phyloP scores from a whole-genome alignment of 257 asterid genomes.

The Nicotiana otophora region DNA sequence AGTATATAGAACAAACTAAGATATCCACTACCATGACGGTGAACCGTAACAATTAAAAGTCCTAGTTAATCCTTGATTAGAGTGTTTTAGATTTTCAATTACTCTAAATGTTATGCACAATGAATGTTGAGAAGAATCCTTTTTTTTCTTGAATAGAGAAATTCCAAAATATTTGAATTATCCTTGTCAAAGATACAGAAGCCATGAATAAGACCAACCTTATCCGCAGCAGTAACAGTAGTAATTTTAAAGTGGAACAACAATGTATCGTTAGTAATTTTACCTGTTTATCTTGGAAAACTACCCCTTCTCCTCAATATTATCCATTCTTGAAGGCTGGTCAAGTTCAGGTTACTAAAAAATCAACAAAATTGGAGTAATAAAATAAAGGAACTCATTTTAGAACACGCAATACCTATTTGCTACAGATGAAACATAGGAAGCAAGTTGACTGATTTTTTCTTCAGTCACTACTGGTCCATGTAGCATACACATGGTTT shows the following conservation, averaged over 20 bases:
- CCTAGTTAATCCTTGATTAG: not conserved
- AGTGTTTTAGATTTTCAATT: not conserved
- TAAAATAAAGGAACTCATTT: too few relatives aligned
- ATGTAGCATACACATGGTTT: too few relatives aligned
- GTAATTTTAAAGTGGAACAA: conserved; percentile 53
- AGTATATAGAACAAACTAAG: too few relatives aligned
- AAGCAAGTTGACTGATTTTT: too few relatives aligned
- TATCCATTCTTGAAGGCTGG: not conserved
- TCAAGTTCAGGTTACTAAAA: not conserved
- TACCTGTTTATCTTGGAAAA: too few relatives aligned
- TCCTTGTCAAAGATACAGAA: too few relatives aligned
- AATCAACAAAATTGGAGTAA: not conserved
- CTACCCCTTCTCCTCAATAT: not conserved
- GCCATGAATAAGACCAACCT: conserved; percentile 31
- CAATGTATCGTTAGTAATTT: not conserved
- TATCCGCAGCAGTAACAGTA: conserved; percentile 89
- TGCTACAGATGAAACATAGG: too few relatives aligned
- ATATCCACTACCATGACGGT: too few relatives aligned
- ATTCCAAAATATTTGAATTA: too few relatives aligned
- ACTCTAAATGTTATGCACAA: not conserved
- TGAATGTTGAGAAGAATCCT: not conserved
- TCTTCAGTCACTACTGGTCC: too few relatives aligned
- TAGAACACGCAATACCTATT: too few relatives aligned
- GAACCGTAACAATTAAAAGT: not conserved
- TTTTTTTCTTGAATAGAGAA: not conserved